phyloP scores from a whole-genome alignment of 257 asterid species.

The Ilex asprella region DNA sequence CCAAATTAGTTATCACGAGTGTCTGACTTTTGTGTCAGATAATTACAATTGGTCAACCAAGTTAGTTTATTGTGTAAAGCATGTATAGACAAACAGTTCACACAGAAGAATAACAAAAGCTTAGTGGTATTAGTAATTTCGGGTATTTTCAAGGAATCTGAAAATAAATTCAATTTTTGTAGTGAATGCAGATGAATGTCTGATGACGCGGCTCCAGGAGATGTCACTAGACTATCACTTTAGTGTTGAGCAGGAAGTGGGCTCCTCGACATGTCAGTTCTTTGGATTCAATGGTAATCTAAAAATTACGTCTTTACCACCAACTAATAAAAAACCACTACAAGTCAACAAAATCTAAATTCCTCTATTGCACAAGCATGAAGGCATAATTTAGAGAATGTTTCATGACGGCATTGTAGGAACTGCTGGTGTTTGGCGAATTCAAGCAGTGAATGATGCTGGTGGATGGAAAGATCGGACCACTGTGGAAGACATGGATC shows the following conservation, averaged over 20 bases:
- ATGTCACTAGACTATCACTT: conserved; percentile 72
- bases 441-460: conserved; percentile 58
- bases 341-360: conserved; percentile 1
- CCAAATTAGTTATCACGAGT: background rate
- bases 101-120: background rate
- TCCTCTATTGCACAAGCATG: background rate
- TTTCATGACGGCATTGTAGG: conserved; percentile 28
- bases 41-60: background rate
- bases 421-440: conserved; percentile 73
- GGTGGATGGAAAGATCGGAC: conserved; percentile 86
- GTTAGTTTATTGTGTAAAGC: background rate
- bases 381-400: too few species aligned
- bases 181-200: conserved; percentile 72
- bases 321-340: conserved; percentile 6
- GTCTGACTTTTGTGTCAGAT: background rate
- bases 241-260: conserved; percentile 72
- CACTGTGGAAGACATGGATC: conserved; percentile 85
- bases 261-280: conserved; percentile 68
- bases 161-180: conserved; percentile 16
- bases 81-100: background rate
- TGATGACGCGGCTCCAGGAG: conserved; percentile 73
- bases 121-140: background rate
- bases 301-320: background rate
- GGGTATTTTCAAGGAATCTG: background rate
- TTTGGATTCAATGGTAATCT: conserved; percentile 61